Conservation (phyloP, 2,329 filamentous ascomycete genomes). For the Decorospora gaudefroyi region DNA sequence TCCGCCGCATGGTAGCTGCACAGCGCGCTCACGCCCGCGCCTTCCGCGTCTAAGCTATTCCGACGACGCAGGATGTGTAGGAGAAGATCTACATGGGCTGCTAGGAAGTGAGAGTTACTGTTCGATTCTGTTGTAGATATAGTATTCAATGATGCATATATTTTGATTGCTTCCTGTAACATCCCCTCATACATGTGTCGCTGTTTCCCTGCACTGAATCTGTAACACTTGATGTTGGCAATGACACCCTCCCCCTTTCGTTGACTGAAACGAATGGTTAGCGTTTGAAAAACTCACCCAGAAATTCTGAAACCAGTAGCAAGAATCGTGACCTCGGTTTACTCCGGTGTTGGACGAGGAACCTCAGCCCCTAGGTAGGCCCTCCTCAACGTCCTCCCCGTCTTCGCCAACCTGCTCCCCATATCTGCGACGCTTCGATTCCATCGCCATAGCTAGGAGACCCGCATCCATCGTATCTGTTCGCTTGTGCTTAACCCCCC, state of each 20-base stretch:
- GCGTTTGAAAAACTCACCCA: too few relatives aligned
- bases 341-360: too few relatives aligned
- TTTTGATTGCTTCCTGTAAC: constrained; percentile 9
- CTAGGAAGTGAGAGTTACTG: constrained; percentile 10
- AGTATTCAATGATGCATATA: constrained; percentile 30
- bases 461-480: not conserved
- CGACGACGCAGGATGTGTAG: not conserved
- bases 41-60: constrained; percentile 27
- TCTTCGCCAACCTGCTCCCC: not conserved
- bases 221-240: too few relatives aligned
- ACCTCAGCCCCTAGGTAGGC: too few relatives aligned
- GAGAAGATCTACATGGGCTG: not conserved
- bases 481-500: not conserved
- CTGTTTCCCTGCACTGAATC: too few relatives aligned
- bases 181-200: too few relatives aligned
- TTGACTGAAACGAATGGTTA: too few relatives aligned
- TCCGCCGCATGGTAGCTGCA: constrained; percentile 32
- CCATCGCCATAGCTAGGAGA: not conserved
- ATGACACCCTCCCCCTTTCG: too few relatives aligned
- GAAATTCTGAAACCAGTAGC: too few relatives aligned
- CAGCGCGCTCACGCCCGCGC: constrained; percentile 35
- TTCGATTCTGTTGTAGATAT: constrained; percentile 41
- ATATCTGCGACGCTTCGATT: not conserved
- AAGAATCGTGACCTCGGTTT: too few relatives aligned
- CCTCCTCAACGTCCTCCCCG: too few relatives aligned